Percentiles rank a stretch among this genome's conserved stretches.
These are phyloP conservation scores for Thalassiosira profunda DNA, from an alignment of 108 stramenopile genomes.

Conservation along the genomic window DNA sequence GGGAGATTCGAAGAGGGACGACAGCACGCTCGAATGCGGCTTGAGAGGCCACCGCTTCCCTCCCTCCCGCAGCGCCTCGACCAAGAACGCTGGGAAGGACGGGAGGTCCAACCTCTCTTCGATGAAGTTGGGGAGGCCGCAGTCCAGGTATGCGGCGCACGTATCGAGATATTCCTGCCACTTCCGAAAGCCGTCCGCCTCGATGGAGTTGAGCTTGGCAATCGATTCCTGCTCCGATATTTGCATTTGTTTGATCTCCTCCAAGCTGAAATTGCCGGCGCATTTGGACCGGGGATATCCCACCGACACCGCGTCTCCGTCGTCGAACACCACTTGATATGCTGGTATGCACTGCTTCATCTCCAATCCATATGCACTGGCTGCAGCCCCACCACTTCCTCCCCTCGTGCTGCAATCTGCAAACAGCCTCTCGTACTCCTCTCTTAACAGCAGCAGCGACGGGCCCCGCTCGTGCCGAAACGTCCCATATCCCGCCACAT, in stretches of 20 bases:
- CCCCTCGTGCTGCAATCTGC: slow-evolving; percentile 64
- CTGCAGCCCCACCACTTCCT: slow-evolving; percentile 80
- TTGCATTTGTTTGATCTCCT: slow-evolving; percentile 21
- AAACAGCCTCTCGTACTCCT: slow-evolving; percentile 70
- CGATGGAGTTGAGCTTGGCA: slow-evolving; percentile 58
- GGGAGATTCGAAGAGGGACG: slow-evolving; percentile 61
- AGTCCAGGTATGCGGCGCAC: slow-evolving; percentile 74
- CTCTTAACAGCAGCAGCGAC: slow-evolving; percentile 65
- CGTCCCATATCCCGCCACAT: slow-evolving; percentile 32
- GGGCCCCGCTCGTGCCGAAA: slow-evolving; percentile 90
- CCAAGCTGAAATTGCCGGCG: neutral
- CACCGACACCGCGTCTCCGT: slow-evolving; percentile 67
- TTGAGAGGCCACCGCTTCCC: slow-evolving; percentile 75
- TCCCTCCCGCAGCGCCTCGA: slow-evolving; percentile 60
- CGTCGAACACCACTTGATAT: slow-evolving; percentile 87
- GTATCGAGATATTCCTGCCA: slow-evolving; percentile 78
- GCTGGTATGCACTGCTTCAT: slow-evolving; percentile 79
- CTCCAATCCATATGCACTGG: slow-evolving; percentile 63
- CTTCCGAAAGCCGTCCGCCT: slow-evolving; percentile 61
- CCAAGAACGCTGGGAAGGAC: slow-evolving; percentile 70
- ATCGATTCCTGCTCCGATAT: slow-evolving; percentile 43
- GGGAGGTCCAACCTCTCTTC: slow-evolving; percentile 71
- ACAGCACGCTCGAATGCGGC: slow-evolving; percentile 80
- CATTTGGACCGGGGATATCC: slow-evolving; percentile 61
- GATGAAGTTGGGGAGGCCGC: slow-evolving; percentile 87